Base-by-base conservation (phyloP, 768 basidiomycete genomes). In the Boletus eberwhitei region DNA sequence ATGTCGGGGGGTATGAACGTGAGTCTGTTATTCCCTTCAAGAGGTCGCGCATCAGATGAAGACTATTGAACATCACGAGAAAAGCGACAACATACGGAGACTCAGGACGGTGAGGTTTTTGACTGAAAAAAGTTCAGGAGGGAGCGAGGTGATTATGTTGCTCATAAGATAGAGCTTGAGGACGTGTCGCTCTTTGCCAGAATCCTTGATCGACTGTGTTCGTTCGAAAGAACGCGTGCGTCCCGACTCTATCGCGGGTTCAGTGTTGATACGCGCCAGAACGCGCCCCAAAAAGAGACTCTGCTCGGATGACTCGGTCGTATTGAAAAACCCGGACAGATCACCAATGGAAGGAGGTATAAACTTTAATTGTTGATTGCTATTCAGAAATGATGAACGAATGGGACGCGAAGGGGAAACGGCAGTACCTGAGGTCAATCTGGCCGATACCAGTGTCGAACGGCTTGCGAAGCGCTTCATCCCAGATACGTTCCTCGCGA, bases 1-100 rank as follows among this genome's bases (percentile, higher is more conserved):
- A 90, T 84, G 48, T 86, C 86, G 0, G 88, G 81, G 2, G 88
- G 87, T 19, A 90, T 66, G 38, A 70, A 73, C 2, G 70, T 75
- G 7, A 91, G 68, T 12, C 65, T 61, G 61, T 91, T 91, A 5
- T 70, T 71, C 4, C 85, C 88, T 88, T 57, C 8, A 41, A 36
- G 22, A 47, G 29, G 17, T 47, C 13, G 16, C 19, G 24, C 29
- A 36, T 38, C 14, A 47, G 50, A 48, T 19, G 44, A 48, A 37
- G 16, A 26, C 43, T 34, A 19, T 35, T 12, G 13, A 35, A 17
- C 1, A 21, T 22, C 3, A 39, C 17, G 32, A 35, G 36, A 24
- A 42, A 46, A 4, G 1, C 5, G 26, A 52, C 7, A 5, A 79
- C 86, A 47, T 62, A 90, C 88, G 77, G 34, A 90, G 67, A 50